These are phyloP conservation scores for Alopecurus myosuroides DNA, from an alignment of 176 grass and related monocot genomes.

Conservation along the genomic window DNA sequence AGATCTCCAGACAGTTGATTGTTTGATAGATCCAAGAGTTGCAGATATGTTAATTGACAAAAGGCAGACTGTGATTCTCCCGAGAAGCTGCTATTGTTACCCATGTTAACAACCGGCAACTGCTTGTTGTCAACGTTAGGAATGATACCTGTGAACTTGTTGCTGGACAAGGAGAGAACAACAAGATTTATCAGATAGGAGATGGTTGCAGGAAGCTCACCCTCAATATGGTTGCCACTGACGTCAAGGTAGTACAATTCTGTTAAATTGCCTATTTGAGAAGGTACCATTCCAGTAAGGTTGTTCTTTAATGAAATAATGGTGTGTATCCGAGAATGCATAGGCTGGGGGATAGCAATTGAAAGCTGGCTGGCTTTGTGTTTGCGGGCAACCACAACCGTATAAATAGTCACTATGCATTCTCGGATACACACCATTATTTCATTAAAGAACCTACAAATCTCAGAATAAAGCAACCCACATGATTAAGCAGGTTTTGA, in stretches of 20 bases:
- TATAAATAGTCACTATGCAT: too few species aligned
- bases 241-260: background rate
- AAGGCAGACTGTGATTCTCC: background rate
- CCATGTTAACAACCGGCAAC: background rate
- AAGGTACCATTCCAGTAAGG: background rate
- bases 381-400: too few species aligned
- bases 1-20: constrained; percentile 19
- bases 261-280: background rate
- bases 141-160: background rate
- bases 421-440: too few species aligned
- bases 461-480: too few species aligned
- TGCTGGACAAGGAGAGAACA: background rate
- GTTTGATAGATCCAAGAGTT: background rate
- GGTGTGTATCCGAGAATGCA: too few species aligned
- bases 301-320: background rate
- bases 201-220: background rate
- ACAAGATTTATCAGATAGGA: background rate
- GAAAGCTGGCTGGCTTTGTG: too few species aligned
- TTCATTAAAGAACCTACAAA: too few species aligned
- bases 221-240: background rate
- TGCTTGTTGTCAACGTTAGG: background rate
- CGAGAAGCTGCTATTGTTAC: background rate
- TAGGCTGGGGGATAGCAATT: too few species aligned
- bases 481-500: too few species aligned
- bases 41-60: background rate